Conservation (phyloP, 495 filamentous ascomycete genomes). For the Xylaria castorea region DNA sequence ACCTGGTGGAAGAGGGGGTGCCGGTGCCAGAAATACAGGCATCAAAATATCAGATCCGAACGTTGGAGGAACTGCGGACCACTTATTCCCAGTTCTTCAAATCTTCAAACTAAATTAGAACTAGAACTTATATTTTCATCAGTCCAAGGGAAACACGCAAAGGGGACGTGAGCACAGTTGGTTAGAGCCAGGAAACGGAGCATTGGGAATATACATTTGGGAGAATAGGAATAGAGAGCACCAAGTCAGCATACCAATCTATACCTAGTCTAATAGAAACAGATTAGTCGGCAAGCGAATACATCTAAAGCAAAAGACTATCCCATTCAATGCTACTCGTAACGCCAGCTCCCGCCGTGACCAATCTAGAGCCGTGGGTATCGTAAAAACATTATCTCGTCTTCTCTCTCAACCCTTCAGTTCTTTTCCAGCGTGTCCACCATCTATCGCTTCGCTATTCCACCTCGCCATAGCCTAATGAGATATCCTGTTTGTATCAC, state of each 20-base stretch:
- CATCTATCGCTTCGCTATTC: constrained; percentile 13
- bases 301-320: background rate
- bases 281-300: background rate
- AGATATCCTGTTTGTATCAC: constrained; percentile 32
- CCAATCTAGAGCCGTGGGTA: constrained; percentile 18
- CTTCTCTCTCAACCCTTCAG: constrained; percentile 8
- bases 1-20: constrained; percentile 78
- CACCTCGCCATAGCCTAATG: background rate
- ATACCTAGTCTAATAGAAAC: background rate
- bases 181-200: background rate
- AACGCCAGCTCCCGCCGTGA: background rate
- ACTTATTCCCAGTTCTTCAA: constrained; percentile 84
- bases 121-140: background rate
- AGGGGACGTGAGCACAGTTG: background rate
- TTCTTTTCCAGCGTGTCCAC: background rate
- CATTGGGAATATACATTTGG: background rate
- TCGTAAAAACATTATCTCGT: constrained; percentile 25
- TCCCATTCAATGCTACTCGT: background rate
- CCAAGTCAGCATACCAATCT: background rate
- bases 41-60: constrained; percentile 71
- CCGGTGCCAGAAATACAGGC: constrained; percentile 63
- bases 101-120: constrained; percentile 29
- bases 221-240: background rate
- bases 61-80: constrained; percentile 72
- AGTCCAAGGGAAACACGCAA: background rate